These are phyloP conservation scores for Eremothecium gossypii DNA, from an alignment of 1,139 yeast species.

Conservation along the genomic window DNA sequence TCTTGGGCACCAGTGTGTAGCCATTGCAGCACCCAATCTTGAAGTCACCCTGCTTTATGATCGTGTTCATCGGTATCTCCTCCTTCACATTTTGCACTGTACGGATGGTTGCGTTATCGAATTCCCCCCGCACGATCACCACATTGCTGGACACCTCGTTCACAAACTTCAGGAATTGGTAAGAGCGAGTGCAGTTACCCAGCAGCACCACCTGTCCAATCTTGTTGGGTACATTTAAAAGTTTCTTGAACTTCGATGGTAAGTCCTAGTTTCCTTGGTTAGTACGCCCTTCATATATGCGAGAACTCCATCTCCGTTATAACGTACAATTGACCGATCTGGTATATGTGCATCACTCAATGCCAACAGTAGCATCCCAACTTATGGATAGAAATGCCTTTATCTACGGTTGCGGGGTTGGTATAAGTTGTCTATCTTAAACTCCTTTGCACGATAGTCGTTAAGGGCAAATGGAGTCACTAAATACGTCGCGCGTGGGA, in stretches of 20 bases:
- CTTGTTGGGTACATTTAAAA: conserved; percentile 63
- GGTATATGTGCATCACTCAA: conserved; percentile 89
- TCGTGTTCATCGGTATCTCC: conserved; percentile 58
- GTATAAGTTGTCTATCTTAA: too few relatives aligned
- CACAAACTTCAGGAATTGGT: conserved; percentile 53
- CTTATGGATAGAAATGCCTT: too few relatives aligned
- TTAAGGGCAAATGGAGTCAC: too few relatives aligned
- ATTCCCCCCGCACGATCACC: conserved; percentile 76
- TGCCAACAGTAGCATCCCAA: conserved; percentile 69
- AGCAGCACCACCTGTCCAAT: conserved; percentile 77
- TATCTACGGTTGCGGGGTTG: too few relatives aligned
- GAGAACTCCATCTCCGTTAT: not conserved
- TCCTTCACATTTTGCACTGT: conserved; percentile 54
- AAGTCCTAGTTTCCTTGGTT: conserved; percentile 28
- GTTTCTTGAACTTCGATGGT: conserved; percentile 52
- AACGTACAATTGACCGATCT: conserved; percentile 56
- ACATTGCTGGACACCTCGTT: conserved; percentile 62
- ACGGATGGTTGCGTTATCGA: conserved; percentile 33
- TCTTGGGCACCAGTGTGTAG: conserved; percentile 70
- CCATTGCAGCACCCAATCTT: conserved; percentile 84
- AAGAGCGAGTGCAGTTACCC: conserved; percentile 75
- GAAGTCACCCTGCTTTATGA: conserved; percentile 60
- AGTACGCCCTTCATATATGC: conserved; percentile 1
- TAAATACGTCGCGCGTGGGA: too few relatives aligned
- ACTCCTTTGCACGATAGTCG: too few relatives aligned